Percentiles rank a stretch among this genome's conserved stretches.
These are phyloP conservation scores for Pseudodiploospora longispora DNA, from an alignment of 2,329 filamentous ascomycete genomes.

Conservation along the genomic window DNA sequence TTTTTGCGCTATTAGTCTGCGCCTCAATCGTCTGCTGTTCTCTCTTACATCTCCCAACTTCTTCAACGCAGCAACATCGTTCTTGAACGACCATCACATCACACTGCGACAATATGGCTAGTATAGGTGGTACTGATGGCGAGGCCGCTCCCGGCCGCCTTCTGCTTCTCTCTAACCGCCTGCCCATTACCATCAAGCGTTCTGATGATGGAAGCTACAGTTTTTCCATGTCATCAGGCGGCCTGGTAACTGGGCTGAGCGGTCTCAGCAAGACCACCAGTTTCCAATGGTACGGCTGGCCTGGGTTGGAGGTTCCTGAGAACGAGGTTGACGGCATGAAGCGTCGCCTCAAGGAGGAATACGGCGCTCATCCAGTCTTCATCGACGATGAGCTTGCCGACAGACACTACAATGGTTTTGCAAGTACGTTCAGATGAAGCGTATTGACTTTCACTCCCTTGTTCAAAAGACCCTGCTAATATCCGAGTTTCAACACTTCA, in stretches of 20 bases:
- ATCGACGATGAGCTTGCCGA: constrained; percentile 90
- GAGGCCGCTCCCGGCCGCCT: constrained; percentile 43
- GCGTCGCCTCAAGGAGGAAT: constrained; percentile 74
- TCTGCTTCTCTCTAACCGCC: constrained; percentile 84
- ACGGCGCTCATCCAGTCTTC: constrained; percentile 85
- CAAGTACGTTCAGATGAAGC: constrained; percentile 52
- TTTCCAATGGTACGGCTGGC: constrained; percentile 99
- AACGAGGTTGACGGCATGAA: constrained; percentile 68
- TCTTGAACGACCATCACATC: neutral
- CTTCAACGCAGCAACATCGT: neutral
- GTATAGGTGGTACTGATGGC: constrained; percentile 24
- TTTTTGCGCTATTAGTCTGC: neutral
- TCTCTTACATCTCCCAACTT: neutral
- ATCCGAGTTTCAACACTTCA: constrained; percentile 23
- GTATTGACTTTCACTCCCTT: neutral
- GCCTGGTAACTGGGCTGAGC: constrained; percentile 86
- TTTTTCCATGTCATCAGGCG: constrained; percentile 95
- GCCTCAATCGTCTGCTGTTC: neutral
- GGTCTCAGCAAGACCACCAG: constrained; percentile 86
- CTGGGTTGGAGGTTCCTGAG: constrained; percentile 84
- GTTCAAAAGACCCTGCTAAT: neutral
- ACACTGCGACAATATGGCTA: constrained; percentile 20
- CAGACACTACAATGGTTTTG: constrained; percentile 95
- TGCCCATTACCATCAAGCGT: constrained; percentile 94
- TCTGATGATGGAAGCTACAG: constrained; percentile 85